Evolutionary conservation across 495 filamentous ascomycete genomes (phyloP), one percentile per base, ranked within the genome.

Genomic region (Aspergillus ostianus): DNA sequence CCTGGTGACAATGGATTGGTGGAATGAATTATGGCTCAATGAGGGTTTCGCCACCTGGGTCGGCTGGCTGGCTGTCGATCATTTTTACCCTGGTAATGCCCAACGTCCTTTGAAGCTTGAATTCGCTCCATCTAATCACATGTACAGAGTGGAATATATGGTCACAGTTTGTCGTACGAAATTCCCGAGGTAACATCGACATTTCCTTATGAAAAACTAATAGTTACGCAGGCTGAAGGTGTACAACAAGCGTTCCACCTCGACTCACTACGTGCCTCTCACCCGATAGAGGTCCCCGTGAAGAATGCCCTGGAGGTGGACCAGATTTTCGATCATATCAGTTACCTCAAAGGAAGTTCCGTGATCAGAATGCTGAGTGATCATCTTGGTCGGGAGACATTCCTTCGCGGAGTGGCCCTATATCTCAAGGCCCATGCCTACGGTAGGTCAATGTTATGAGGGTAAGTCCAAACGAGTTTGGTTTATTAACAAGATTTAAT

Each of bases 1-100:
- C 69, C 84, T 97, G 18, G 94, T 97, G 18, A 84, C 81, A 2
- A 82, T 84, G 78, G 84, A 87, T 64, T 89, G 85, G 84, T 97
- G 94, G 94, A 92, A 89, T 70, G 94, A 96, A 72, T 81, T 98
- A 21, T 98, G 94, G 93, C 83, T 98, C 13, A 95, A 95, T 61
- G 93, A 98, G 72, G 93, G 93, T 3, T 98, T 98, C 73, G 94
- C 94, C 21, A 98, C 94, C 5, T 97, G 93, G 94, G 91, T 96
- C 52, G 93, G 93, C 52, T 98, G 93, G 93, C 82, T 92, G 53
- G 93, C 93, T 17, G 86, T 91, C 21, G 90, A 97, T 72, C 85
- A 94, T 70, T 86, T 97, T 60, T 88, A 97, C 75, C 93, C 92
- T 6, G 82, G 84, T 86, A 70, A 65, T 77, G 62, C 21, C 36